Evolutionary conservation across 2,329 filamentous ascomycete species (phyloP).

Genomic region (Pyrenochaeta sp.): DNA sequence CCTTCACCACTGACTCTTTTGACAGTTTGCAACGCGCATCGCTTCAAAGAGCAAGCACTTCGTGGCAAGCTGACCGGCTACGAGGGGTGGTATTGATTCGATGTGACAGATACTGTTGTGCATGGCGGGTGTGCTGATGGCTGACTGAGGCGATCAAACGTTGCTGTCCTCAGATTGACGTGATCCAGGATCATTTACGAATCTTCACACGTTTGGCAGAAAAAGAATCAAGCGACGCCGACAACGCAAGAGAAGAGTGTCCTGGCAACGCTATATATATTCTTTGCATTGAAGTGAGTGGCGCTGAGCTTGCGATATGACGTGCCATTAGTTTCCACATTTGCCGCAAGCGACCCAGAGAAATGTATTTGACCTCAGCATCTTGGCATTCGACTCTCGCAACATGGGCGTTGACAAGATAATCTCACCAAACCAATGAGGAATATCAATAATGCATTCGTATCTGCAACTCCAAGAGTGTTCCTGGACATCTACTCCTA

Average conservation of each 20-base stretch:
- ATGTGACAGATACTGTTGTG: background rate
- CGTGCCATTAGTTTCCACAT: background rate
- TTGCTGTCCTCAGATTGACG: background rate
- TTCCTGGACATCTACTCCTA: slow-evolving; percentile 8
- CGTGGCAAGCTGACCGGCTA: slow-evolving; percentile 2
- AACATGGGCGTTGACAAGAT: background rate
- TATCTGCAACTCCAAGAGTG: background rate
- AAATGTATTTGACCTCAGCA: background rate
- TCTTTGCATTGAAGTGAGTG: background rate
- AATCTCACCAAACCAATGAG: too few relatives aligned
- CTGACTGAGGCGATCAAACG: background rate
- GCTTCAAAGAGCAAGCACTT: background rate
- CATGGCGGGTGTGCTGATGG: slow-evolving; percentile 4
- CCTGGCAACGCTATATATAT: background rate
- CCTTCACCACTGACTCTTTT: background rate
- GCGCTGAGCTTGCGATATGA: background rate
- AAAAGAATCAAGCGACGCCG: background rate
- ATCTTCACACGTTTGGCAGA: background rate
- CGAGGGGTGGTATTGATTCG: background rate
- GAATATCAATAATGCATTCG: background rate
- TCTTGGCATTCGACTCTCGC: background rate
- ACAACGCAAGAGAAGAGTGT: background rate
- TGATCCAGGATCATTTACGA: background rate
- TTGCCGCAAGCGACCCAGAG: background rate
- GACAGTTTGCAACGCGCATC: slow-evolving; percentile 1